Evolutionary conservation across 2,329 filamentous ascomycete genomes (phyloP), one percentile per base, ranked within the genome.

Genomic region (Neophaeococcomyces aloes): DNA sequence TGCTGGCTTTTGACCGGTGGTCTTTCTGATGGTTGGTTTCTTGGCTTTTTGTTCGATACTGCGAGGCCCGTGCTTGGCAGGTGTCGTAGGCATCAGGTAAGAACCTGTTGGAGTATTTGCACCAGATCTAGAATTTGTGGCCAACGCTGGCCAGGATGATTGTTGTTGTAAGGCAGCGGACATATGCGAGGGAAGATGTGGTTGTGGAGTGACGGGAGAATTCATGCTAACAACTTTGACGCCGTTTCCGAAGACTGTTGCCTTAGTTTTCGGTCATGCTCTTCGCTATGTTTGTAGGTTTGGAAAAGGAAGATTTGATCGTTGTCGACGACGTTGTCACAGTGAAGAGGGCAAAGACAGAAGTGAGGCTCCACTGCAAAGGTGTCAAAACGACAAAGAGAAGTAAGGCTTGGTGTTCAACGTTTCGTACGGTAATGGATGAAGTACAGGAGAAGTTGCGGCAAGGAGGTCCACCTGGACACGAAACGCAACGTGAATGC

Each of bases 61-160:
- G 38, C 83, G 81, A 64, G 94, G 93, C 51, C 79, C 79, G 55
- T 72, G 75, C 61, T 83, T 85, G 47, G 79, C 70, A 11, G 87
- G 86, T 50, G 83, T 87, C 58, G 86, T 84, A 14, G 86, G 82
- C 85, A 96, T 91, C 58, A 94, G 79, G 67, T 89, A 94, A 59
- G 39, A 51, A 29, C 36, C 47, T 2, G 48, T 52, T 10, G 53
- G 53, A 35, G 53, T 55, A 38, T 49, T 50, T 10, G 50, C 38
- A 25, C 45, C 53, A 27, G 53, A 55, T 42, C 39, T 30, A 15
- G n/a, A 18, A 7, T 15, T 17, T 19, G n/a, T 15, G 13, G 39
- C 14, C 35, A 18, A 30, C 6, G 18, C 31, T 18, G 31, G 21
- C 33, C 33, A 44, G 11, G 15, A 32, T 18, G 42, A 33, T 17